Evolutionary conservation across 345 rosid species (phyloP), one percentile per base, ranked within the genome.

Genomic region (Moricandia moricandioides): DNA sequence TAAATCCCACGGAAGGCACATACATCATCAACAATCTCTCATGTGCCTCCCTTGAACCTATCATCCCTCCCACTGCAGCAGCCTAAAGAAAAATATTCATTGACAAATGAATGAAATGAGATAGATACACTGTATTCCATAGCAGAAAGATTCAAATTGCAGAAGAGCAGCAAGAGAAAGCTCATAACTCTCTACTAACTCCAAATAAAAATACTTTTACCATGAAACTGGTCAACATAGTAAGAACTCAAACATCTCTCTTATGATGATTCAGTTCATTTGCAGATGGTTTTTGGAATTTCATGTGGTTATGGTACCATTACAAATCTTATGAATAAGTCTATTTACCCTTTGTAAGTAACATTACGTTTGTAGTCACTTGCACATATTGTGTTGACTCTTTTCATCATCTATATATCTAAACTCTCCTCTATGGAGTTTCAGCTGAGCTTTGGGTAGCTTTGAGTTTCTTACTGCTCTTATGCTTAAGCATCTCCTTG

Each of bases 11-110:
- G 81, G 89, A 87, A 8, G 95, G 90, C n/a, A 2, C 69, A 61
- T 89, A 88, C 61, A 84, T n/a, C 86, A 70, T 83, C 71, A 85
- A 8, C 84, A 91, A 45, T 73, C 66, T 76, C 72, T 88, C 86
- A 0, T 95, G 78, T 29, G 91, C 89, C 65, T 78, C 87, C 65
- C 86, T 75, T 2, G 93, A 91, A 10, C 90, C 81, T 61, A 78
- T 9, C 69, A 88, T 62, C 73, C 91, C 96, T 29, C 86, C 83
- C 72, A 91, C 7, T 62, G 85, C 67, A 26, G 94, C 91, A 64
- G 77, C 81, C 98, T 91, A 83, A 62, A 54, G 10, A 14, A 8
- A 34, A 64, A 21, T 45, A 13, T 45, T 45, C 16, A 43, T 43
- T 1, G 16, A 12, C 0, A 12, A 43, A 37, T 35, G 40, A 29